Base-by-base conservation (phyloP, 31 red algal species). In the Porphyra umbilicalis region DNA sequence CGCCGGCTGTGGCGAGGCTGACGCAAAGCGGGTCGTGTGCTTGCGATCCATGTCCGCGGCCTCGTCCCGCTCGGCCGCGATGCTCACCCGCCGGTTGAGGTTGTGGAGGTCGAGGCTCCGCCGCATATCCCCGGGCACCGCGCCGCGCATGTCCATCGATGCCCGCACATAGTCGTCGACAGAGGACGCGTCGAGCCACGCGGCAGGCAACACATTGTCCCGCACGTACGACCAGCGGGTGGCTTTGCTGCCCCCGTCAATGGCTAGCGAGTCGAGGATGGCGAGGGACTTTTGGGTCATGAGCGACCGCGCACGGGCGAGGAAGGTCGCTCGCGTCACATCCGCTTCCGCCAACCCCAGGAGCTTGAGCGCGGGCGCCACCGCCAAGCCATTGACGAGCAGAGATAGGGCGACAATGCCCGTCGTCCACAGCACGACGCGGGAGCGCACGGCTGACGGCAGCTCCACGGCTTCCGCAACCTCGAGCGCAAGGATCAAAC, bases 391-490 rank as follows among this genome's bases (percentile, higher is more conserved):
- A 82, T 87, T 87, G 30, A 87, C 57, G 16, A 81, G 33, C 40
- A 87, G 13, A 0, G 85, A 76, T 1, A 87, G 85, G 4, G 80
- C 80, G 4, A 82, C 77, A 57, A 87, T 74, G 38, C 79, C 78
- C 10, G 85, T 33, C 18, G 85, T 82, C 85, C 85, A 87, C 33
- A 87, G 32, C 32, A 87, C 85, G 34, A 87, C 85, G 16, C 85
- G 37, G 1, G 85, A 39, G 25, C 34, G 33, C 9, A 87, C 74
- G 4, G 71, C 80, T 11, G 74, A 38, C 14, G 80, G 35, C 15
- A 81, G 30, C 9, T 35, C 34, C 9, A 39, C 77, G 25, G 33
- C 20, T 36, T 82, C 79, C 6, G 40, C 79, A 9, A 87, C 85
- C 34, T 82, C 77, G 20, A 82, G 85, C 32, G 85, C 79, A 3